A percentile compares a stretch with the other conserved stretches of the same genome.
These are phyloP conservation scores for Xylaria digitata DNA, from an alignment of 2,329 filamentous ascomycete genomes.

Conservation along the genomic window DNA sequence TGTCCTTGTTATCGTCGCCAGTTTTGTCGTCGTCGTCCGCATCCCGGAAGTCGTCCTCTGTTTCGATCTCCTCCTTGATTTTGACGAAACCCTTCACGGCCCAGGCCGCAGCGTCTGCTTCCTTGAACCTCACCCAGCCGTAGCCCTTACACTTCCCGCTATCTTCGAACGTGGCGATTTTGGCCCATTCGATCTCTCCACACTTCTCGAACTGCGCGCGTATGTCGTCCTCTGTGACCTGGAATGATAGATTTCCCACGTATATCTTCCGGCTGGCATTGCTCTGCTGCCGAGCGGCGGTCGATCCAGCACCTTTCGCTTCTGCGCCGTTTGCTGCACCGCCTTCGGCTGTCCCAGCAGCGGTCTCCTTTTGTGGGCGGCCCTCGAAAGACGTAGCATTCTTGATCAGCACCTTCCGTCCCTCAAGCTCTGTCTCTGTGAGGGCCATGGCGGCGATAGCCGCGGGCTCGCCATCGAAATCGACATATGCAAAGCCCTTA, in stretches of 20 bases:
- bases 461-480: constrained; percentile 78
- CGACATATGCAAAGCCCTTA: constrained; percentile 96
- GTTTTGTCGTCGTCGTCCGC: constrained; percentile 54
- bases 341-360: constrained; percentile 49
- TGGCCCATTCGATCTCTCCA: constrained; percentile 82
- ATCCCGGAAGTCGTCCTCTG: constrained; percentile 69
- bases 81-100: constrained; percentile 85
- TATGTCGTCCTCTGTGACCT: constrained; percentile 83
- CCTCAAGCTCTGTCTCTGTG: constrained; percentile 82
- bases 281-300: constrained; percentile 51
- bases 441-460: constrained; percentile 83
- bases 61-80: constrained; percentile 73
- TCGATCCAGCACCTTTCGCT: constrained; percentile 34
- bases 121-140: constrained; percentile 92
- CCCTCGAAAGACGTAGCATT: constrained; percentile 90
- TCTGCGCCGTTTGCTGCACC: constrained; percentile 47
- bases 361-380: constrained; percentile 74
- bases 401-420: constrained; percentile 91
- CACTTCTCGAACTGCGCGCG: constrained; percentile 85
- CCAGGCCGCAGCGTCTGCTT: constrained; percentile 77
- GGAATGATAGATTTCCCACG: constrained; percentile 88
- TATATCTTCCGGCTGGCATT: constrained; percentile 84
- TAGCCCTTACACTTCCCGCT: constrained; percentile 98
- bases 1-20: constrained; percentile 55
- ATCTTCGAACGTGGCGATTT: constrained; percentile 95